Percentiles rank a stretch among this genome's conserved stretches.
Evolutionary conservation across 1,284 basidiomycete genomes (phyloP).

Genomic region (Ustilago hordei): DNA sequence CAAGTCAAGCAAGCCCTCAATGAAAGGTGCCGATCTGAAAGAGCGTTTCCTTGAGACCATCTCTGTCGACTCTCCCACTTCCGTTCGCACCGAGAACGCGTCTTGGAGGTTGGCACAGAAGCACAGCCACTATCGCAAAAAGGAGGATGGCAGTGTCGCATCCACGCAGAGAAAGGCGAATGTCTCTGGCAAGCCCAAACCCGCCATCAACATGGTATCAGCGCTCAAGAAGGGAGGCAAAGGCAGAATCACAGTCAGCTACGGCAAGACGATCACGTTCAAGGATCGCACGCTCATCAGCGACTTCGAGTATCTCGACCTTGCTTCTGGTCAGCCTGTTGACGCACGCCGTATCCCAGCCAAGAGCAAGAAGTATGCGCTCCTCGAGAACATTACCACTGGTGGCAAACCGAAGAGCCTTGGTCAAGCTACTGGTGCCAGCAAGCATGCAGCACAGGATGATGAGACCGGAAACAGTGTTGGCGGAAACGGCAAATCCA

Average conservation of each 20-base stretch:
- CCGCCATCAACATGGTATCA: slow-evolving; percentile 64
- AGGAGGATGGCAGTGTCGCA: slow-evolving; percentile 34
- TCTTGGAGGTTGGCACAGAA: slow-evolving; percentile 63
- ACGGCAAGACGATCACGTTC: slow-evolving; percentile 71
- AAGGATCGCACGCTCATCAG: slow-evolving; percentile 71
- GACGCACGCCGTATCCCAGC: slow-evolving; percentile 69
- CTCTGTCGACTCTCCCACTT: slow-evolving; percentile 66
- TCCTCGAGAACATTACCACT: slow-evolving; percentile 70
- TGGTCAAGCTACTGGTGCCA: slow-evolving; percentile 60
- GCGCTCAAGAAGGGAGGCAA: slow-evolving; percentile 72
- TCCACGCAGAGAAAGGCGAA: slow-evolving; percentile 35
- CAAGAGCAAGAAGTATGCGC: slow-evolving; percentile 69
- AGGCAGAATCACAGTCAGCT: slow-evolving; percentile 71
- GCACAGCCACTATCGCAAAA: slow-evolving; percentile 56
- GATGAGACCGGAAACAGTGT: slow-evolving; percentile 22
- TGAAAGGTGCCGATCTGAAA: slow-evolving; percentile 65
- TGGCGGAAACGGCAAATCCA: slow-evolving; percentile 15
- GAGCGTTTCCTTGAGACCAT: slow-evolving; percentile 73
- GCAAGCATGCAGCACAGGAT: slow-evolving; percentile 8
- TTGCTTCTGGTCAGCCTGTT: slow-evolving; percentile 71
- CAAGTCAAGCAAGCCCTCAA: slow-evolving; percentile 33
- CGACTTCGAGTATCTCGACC: slow-evolving; percentile 71
- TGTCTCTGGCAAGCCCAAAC: slow-evolving; percentile 38
- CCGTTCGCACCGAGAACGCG: slow-evolving; percentile 61
- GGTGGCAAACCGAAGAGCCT: slow-evolving; percentile 69